Percentiles rank a stretch among this genome's conserved stretches.
Evolutionary conservation across 352 stramenopile genomes (phyloP).

Genomic region (Phytopythium cucurbitacearum): DNA sequence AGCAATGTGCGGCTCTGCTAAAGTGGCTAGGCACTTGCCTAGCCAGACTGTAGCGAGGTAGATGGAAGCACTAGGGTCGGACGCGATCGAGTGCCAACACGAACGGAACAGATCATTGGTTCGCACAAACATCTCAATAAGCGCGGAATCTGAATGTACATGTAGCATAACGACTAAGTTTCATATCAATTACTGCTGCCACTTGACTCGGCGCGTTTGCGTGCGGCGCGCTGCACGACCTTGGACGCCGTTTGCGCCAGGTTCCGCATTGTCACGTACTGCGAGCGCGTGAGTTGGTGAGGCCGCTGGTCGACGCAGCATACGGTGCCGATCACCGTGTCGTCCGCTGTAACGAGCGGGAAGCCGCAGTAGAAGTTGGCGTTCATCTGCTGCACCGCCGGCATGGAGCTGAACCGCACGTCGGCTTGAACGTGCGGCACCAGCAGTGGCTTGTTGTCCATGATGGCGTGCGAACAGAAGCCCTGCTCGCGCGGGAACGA

Average conservation of each 20-base stretch:
- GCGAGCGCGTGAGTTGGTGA: constrained; percentile 40
- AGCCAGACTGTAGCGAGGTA: no score
- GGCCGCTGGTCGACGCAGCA: constrained; percentile 53
- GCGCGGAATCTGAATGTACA: no score
- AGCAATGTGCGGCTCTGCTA: no score
- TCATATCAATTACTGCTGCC: no score
- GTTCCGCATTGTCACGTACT: constrained; percentile 51
- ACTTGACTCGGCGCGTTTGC: background rate
- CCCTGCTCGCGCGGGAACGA: constrained; percentile 49
- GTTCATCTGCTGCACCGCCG: constrained; percentile 21
- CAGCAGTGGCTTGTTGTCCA: constrained; percentile 54
- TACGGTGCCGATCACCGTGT: constrained; percentile 56
- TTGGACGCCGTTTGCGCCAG: constrained; percentile 50
- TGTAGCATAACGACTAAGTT: no score
- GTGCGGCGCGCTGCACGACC: constrained; percentile 21
- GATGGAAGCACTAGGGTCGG: no score
- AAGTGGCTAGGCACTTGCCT: no score
- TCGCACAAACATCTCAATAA: no score
- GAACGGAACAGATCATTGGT: no score
- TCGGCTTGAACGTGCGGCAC: constrained; percentile 54
- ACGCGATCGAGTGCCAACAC: no score
- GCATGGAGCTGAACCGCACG: constrained; percentile 58
- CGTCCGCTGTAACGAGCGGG: constrained; percentile 39
- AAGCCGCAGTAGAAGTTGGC: constrained; percentile 79
- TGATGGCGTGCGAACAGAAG: constrained; percentile 64